A percentile compares a stretch with the other conserved stretches of the same genome.
Conservation (phyloP, 495 filamentous ascomycete genomes). For the Ramalina peruviana region DNA sequence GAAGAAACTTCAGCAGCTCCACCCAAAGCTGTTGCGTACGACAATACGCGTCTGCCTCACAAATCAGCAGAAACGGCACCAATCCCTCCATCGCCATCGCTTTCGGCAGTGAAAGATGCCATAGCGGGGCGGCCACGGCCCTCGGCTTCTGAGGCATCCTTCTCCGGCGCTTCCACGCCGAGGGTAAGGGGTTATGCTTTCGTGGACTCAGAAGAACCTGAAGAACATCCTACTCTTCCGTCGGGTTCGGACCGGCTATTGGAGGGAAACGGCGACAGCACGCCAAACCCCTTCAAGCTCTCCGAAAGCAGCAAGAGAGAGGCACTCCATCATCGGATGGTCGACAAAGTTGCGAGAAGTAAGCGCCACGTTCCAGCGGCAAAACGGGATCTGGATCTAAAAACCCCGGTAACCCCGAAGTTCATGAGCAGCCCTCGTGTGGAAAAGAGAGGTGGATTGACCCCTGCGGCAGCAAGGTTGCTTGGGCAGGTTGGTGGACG, state of each 20-base stretch:
- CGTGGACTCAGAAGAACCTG: constrained; percentile 67
- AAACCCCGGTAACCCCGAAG: constrained; percentile 45
- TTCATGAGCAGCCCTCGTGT: constrained; percentile 60
- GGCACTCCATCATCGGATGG: constrained; percentile 76
- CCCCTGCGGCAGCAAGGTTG: constrained; percentile 68
- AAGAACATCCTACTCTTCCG: constrained; percentile 13
- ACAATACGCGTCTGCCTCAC: constrained; percentile 58
- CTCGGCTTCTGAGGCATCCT: constrained; percentile 51
- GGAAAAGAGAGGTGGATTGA: constrained; percentile 35
- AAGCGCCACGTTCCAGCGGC: constrained; percentile 43
- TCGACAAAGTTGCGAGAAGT: constrained; percentile 64
- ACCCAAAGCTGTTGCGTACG: constrained; percentile 65
- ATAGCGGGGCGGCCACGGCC: constrained; percentile 61
- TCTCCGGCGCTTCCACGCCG: constrained; percentile 63
- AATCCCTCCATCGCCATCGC: constrained; percentile 59
- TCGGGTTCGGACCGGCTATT: constrained; percentile 14
- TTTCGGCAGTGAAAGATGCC: constrained; percentile 76
- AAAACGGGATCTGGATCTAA: constrained; percentile 29
- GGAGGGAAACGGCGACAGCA: constrained; percentile 45
- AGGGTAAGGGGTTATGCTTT: constrained; percentile 87
- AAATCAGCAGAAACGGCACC: constrained; percentile 18
- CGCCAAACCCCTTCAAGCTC: constrained; percentile 73
- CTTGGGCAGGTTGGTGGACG: constrained; percentile 51
- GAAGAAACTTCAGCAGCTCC: constrained; percentile 58
- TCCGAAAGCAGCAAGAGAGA: constrained; percentile 64